Conservation (phyloP, 495 filamentous ascomycete species). For the Aspergillus indologenus region DNA sequence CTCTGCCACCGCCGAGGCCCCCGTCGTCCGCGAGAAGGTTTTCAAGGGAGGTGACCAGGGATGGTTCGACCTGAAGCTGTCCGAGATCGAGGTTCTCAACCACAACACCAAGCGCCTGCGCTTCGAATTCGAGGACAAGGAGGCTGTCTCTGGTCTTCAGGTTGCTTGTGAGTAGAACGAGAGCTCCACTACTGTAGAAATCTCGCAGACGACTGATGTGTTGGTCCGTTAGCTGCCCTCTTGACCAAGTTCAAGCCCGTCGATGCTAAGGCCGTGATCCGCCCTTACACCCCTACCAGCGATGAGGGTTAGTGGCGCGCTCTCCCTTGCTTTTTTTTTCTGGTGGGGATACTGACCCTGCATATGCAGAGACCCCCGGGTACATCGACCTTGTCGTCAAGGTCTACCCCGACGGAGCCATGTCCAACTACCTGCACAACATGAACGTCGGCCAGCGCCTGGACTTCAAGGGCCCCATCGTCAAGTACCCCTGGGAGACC, state of each 20-base stretch:
- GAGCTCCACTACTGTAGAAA: not conserved
- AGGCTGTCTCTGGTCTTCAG: conserved; percentile 75
- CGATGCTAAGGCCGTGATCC: conserved; percentile 73
- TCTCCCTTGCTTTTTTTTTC: not conserved
- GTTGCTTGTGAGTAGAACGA: conserved; percentile 61
- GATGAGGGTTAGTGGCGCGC: conserved; percentile 64
- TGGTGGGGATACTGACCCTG: not conserved
- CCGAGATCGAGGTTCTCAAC: conserved; percentile 72
- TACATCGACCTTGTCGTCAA: conserved; percentile 90
- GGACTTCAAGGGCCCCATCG: conserved; percentile 89
- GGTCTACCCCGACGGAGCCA: conserved; percentile 82
- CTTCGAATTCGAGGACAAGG: conserved; percentile 77
- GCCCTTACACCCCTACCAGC: conserved; percentile 89
- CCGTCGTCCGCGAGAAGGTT: conserved; percentile 44
- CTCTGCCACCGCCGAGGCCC: conserved; percentile 30
- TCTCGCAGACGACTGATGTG: not conserved
- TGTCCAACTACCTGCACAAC: conserved; percentile 83
- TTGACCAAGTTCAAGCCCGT: conserved; percentile 82
- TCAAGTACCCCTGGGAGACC: conserved; percentile 85
- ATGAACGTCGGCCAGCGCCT: conserved; percentile 77
- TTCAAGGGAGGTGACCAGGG: conserved; percentile 87
- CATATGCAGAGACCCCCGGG: conserved; percentile 58
- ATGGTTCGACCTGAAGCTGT: conserved; percentile 75
- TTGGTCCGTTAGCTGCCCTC: conserved; percentile 57
- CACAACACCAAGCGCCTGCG: conserved; percentile 87